Evolutionary conservation across 192 early-diverging fungal species (phyloP).

Genomic region (Backusella westeae): DNA sequence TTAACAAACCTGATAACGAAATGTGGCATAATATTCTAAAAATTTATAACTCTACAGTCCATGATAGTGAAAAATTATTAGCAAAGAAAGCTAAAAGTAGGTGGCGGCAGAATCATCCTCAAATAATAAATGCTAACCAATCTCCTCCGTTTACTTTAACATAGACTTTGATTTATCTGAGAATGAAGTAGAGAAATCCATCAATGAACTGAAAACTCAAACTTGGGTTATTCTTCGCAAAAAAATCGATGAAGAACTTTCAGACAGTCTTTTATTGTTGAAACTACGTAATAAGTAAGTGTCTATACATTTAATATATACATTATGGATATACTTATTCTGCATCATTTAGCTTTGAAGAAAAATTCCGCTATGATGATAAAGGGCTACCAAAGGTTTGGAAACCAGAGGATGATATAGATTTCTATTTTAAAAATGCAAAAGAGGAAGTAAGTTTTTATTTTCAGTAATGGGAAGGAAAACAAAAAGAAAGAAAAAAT

Average conservation of each 20-base stretch:
- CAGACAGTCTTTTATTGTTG: conserved; percentile 79
- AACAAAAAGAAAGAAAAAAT: background rate
- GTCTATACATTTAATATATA: background rate
- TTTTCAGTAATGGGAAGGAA: background rate
- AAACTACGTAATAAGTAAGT: conserved; percentile 61
- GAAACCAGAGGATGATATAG: conserved; percentile 95
- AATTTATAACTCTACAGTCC: conserved; percentile 52
- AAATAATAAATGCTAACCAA: background rate
- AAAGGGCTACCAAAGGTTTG: conserved; percentile 91
- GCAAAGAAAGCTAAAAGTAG: conserved; percentile 51
- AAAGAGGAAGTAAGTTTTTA: conserved; percentile 47
- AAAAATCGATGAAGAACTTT: conserved; percentile 76
- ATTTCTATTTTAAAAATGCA: conserved; percentile 76
- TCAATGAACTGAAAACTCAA: conserved; percentile 56
- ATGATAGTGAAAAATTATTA: conserved; percentile 52
- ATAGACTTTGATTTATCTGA: conserved; percentile 45
- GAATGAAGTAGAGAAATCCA: conserved; percentile 49
- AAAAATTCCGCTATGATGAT: conserved; percentile 93
- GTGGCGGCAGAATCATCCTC: background rate
- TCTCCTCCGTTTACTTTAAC: background rate
- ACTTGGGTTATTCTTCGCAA: conserved; percentile 77
- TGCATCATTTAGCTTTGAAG: conserved; percentile 66
- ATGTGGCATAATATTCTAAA: conserved; percentile 76
- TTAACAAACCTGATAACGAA: conserved; percentile 62
- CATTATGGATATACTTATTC: background rate